These are phyloP conservation scores for Metschnikowia matae DNA, from an alignment of 805 yeast species.

Conservation along the genomic window DNA sequence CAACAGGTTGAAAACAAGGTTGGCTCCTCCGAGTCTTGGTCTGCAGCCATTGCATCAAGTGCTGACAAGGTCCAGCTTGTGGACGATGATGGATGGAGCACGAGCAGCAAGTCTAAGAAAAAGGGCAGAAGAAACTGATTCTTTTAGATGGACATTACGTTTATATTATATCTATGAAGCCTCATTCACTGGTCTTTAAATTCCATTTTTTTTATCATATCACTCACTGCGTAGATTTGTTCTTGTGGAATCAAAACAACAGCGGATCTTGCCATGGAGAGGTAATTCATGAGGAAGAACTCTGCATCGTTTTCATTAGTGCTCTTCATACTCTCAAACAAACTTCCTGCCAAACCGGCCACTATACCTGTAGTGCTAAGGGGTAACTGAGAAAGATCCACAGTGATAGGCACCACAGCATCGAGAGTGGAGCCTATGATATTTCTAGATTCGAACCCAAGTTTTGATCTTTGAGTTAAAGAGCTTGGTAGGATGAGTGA, in stretches of 20 bases:
- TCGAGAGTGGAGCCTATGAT: slow-evolving; percentile 58
- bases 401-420: slow-evolving; percentile 50
- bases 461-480: slow-evolving; percentile 25
- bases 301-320: slow-evolving; percentile 14
- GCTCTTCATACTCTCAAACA: slow-evolving; percentile 31
- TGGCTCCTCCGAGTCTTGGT: slow-evolving; percentile 57
- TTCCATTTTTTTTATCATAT: slow-evolving; percentile 8
- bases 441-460: slow-evolving; percentile 39
- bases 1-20: slow-evolving; percentile 60
- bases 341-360: slow-evolving; percentile 55
- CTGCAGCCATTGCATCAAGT: slow-evolving; percentile 54
- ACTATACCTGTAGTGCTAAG: slow-evolving; percentile 63
- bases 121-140: slow-evolving; percentile 27
- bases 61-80: slow-evolving; percentile 36
- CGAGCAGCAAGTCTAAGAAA: slow-evolving; percentile 37
- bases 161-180: background rate
- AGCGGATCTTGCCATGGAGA: slow-evolving; percentile 58
- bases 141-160: background rate
- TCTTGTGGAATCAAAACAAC: slow-evolving; percentile 57
- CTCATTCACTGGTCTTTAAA: background rate
- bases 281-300: slow-evolving; percentile 50
- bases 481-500: slow-evolving; percentile 46
- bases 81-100: slow-evolving; percentile 48
- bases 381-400: slow-evolving; percentile 52
- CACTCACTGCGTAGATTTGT: slow-evolving; percentile 33